phyloP scores from a whole-genome alignment of 345 rosid genomes.

The Eucalyptus regnans region DNA sequence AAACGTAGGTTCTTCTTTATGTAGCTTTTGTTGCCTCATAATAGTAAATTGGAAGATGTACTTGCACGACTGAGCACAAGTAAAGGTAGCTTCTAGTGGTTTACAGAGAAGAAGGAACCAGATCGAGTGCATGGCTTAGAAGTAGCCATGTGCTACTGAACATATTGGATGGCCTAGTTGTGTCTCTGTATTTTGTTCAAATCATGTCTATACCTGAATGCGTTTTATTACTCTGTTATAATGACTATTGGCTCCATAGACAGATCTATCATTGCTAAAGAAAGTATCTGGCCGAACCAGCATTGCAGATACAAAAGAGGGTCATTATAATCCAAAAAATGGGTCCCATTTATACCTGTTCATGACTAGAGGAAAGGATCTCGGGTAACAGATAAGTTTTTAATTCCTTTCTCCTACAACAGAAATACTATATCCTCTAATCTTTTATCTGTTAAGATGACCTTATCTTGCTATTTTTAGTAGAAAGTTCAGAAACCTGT shows the following conservation, averaged over 20 bases:
- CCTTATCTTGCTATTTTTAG: not conserved
- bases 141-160: not conserved
- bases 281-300: conserved; percentile 15
- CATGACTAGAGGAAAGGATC: conserved; percentile 96
- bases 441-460: not conserved
- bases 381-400: conserved; percentile 33
- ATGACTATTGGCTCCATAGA: not conserved
- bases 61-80: not conserved
- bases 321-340: conserved; percentile 93
- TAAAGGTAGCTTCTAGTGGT: no score
- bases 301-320: conserved; percentile 91
- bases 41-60: not conserved
- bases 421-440: not conserved
- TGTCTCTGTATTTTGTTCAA: not conserved
- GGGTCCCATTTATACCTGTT: conserved; percentile 63
- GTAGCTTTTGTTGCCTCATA: not conserved
- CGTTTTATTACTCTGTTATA: not conserved
- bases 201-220: not conserved
- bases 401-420: not conserved
- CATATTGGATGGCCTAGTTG: not conserved
- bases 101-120: no score
- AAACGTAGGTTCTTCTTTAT: not conserved
- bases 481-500: not conserved
- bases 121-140: no score
- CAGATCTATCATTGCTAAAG: not conserved